phyloP scores from a whole-genome alignment of 75 land plant species.

The Cunninghamia lanceolata region DNA sequence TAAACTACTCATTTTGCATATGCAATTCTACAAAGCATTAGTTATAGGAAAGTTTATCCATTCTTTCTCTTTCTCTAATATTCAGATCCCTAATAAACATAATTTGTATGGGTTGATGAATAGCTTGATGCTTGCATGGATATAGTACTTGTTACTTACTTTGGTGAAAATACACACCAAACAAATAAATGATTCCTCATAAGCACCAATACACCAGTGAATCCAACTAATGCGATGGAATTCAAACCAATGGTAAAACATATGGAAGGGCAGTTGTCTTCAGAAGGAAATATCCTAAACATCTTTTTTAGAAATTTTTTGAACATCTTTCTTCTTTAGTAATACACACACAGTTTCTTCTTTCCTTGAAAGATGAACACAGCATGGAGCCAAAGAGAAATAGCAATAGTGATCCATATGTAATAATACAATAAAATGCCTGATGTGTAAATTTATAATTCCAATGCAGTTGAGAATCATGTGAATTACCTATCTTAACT shows the following conservation, averaged over 20 bases:
- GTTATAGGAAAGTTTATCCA: neutral
- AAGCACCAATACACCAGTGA: conserved; percentile 61
- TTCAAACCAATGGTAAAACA: conserved; percentile 67
- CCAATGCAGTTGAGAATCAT: no score
- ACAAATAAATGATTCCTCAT: conserved; percentile 92
- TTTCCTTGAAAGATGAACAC: conserved; percentile 27
- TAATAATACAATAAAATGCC: conserved; percentile 82
- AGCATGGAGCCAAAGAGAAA: conserved; percentile 54
- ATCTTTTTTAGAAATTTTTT: no score
- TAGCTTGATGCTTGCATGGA: neutral
- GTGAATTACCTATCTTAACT: no score
- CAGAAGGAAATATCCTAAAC: conserved; percentile 31
- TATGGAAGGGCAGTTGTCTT: conserved; percentile 55
- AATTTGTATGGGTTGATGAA: neutral
- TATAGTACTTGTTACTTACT: conserved; percentile 47
- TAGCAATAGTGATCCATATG: conserved; percentile 76
- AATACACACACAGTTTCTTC: neutral
- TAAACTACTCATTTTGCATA: neutral
- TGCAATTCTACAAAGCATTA: neutral
- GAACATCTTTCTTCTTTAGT: conserved; percentile 13
- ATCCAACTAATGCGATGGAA: conserved; percentile 59
- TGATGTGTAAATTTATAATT: no score
- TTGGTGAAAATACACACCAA: conserved; percentile 98
- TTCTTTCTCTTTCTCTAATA: neutral
- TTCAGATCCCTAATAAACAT: neutral